Conservation (phyloP, 2,329 filamentous ascomycete genomes). For the Colletotrichum sp. region DNA sequence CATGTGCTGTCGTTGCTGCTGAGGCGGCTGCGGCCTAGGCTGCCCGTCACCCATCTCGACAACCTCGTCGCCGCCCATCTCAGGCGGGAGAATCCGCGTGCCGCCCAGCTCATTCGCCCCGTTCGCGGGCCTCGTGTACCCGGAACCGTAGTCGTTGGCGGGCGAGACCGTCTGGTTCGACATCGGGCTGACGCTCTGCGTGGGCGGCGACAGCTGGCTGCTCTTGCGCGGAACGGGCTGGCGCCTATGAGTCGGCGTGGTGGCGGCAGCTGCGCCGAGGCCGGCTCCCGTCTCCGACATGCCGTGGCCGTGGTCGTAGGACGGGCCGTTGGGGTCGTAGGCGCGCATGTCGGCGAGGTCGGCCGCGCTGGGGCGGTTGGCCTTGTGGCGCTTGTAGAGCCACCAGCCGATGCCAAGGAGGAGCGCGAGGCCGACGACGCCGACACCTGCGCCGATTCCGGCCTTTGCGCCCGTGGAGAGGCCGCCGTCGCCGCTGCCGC, state of each 20-base stretch:
- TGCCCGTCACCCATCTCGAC: conserved; percentile 38
- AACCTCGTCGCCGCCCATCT: conserved; percentile 23
- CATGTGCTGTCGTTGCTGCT: conserved; percentile 25
- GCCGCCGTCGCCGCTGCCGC: conserved; percentile 24
- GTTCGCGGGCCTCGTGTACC: conserved; percentile 4
- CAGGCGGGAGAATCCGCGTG: conserved; percentile 6
- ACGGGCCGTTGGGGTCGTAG: conserved; percentile 39
- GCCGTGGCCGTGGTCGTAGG: not conserved
- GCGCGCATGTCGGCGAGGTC: conserved; percentile 34
- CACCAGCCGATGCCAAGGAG: conserved; percentile 25
- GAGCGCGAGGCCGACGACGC: conserved; percentile 35
- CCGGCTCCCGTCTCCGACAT: conserved; percentile 13
- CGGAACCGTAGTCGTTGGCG: not conserved
- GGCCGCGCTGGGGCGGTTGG: conserved; percentile 16
- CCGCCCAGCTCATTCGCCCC: conserved; percentile 14
- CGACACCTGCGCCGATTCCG: conserved; percentile 46
- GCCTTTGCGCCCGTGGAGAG: conserved; percentile 48
- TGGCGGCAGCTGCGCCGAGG: not conserved
- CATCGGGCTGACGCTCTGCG: conserved; percentile 15
- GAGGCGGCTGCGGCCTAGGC: conserved; percentile 9
- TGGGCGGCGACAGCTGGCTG: conserved; percentile 8
- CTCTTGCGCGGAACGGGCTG: conserved; percentile 2
- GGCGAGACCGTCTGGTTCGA: conserved; percentile 10
- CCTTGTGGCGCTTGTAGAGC: conserved; percentile 22
- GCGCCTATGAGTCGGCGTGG: not conserved